Percentiles rank a stretch among this genome's conserved stretches.
These are phyloP conservation scores for Salvia splendens DNA, from an alignment of 257 asterid genomes.

Conservation along the genomic window DNA sequence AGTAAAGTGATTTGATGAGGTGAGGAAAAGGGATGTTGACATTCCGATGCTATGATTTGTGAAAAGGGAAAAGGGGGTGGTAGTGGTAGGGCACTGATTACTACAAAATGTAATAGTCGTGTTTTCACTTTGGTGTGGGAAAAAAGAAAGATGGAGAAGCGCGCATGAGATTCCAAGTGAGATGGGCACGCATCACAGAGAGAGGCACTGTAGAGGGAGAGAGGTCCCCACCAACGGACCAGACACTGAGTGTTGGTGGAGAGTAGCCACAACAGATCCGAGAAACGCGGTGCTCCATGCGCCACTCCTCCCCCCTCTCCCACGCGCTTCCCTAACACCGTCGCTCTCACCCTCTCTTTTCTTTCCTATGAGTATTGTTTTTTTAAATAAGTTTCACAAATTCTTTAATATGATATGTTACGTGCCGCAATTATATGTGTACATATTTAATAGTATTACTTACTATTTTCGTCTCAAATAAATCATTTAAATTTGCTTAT, in stretches of 20 bases:
- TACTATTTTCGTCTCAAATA: too few species aligned
- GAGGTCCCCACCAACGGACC: constrained; percentile 39
- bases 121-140: not conserved
- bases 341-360: not conserved
- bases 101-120: constrained; percentile 29
- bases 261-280: constrained; percentile 64
- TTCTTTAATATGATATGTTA: too few species aligned
- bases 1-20: not conserved
- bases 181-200: constrained; percentile 37
- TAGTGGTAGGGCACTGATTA: constrained; percentile 30
- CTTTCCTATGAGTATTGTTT: too few species aligned
- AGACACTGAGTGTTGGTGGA: constrained; percentile 27
- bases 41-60: not conserved
- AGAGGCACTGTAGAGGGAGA: constrained; percentile 27
- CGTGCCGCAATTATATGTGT: too few species aligned
- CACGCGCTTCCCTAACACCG: not conserved
- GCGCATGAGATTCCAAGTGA: constrained; percentile 30
- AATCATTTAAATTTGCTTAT: too few species aligned
- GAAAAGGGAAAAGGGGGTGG: constrained; percentile 1
- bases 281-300: constrained; percentile 74
- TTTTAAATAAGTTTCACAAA: too few species aligned
- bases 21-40: constrained; percentile 22
- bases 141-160: constrained; percentile 1
- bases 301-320: constrained; percentile 4
- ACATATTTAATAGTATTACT: too few species aligned